Conservation (phyloP, 345 rosid genomes). For the Gossypium mustelinum region DNA sequence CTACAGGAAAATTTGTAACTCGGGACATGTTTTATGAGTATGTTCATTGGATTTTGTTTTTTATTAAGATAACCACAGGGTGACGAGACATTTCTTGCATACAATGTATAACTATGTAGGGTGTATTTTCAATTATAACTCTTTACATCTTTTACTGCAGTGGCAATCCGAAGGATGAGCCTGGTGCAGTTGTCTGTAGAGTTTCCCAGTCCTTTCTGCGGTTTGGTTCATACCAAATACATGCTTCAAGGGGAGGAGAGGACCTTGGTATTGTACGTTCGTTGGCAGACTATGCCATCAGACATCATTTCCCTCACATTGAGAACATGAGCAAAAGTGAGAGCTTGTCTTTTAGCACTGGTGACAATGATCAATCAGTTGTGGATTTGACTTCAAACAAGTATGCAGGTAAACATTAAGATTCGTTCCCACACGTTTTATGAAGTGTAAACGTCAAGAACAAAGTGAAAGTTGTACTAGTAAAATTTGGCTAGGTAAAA, state of each 20-base stretch:
- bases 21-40: conserved; percentile 99
- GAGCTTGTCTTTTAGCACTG: conserved; percentile 78
- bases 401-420: conserved; percentile 67
- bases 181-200: conserved; percentile 94
- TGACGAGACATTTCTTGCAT: background rate
- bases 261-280: conserved; percentile 70
- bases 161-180: conserved; percentile 95
- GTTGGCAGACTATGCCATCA: conserved; percentile 91
- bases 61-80: background rate
- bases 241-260: conserved; percentile 87
- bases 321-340: conserved; percentile 75
- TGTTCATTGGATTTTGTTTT: conserved; percentile 26
- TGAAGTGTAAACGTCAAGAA: background rate
- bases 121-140: background rate
- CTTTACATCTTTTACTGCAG: conserved; percentile 37
- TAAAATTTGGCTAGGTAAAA: background rate
- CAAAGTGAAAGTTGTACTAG: background rate
- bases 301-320: conserved; percentile 80
- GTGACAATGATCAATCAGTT: conserved; percentile 67
- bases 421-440: background rate
- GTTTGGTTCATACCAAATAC: conserved; percentile 89
- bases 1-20: conserved; percentile 82
- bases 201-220: conserved; percentile 87
- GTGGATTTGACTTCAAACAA: conserved; percentile 95
- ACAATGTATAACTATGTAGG: background rate